Conservation (phyloP, 768 basidiomycete genomes). For the Coprinellus micaceus region DNA sequence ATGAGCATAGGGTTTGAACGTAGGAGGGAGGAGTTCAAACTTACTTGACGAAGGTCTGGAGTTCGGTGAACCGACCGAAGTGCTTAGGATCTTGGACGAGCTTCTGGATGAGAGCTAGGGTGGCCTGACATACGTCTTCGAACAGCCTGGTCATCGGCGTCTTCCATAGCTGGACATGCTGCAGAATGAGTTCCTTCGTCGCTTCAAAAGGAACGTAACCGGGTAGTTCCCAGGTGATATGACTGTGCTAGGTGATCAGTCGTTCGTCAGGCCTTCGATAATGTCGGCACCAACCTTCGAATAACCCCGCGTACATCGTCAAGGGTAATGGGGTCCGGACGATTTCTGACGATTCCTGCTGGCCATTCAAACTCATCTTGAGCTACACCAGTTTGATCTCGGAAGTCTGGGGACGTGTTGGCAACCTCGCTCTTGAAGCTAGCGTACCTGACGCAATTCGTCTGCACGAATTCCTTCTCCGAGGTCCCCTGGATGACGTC, state of each 20-base stretch:
- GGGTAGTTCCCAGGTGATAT: constrained; percentile 13
- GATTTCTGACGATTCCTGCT: neutral
- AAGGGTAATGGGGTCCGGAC: neutral
- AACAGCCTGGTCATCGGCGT: constrained; percentile 9
- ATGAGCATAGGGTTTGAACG: no score
- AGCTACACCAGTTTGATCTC: neutral
- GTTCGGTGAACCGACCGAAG: constrained; percentile 7
- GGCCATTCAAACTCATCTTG: constrained; percentile 27
- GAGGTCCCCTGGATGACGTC: constrained; percentile 2
- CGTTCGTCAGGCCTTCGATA: neutral
- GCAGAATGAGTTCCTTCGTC: constrained; percentile 11
- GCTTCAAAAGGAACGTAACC: constrained; percentile 13
- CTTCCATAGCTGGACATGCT: constrained; percentile 11
- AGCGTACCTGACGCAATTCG: constrained; percentile 1
- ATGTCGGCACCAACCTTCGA: constrained; percentile 7
- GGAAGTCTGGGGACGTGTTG: constrained; percentile 9
- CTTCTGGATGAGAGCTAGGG: constrained; percentile 1
- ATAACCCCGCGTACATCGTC: constrained; percentile 3
- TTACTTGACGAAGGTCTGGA: constrained; percentile 10
- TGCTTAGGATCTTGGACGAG: constrained; percentile 8
- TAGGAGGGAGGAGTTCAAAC: neutral
- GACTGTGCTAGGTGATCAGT: neutral
- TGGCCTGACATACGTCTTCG: neutral
- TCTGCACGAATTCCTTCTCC: constrained; percentile 11
- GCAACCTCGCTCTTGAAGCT: constrained; percentile 1